Base-by-base conservation (phyloP, 805 yeast species). In the Candida ficus region DNA sequence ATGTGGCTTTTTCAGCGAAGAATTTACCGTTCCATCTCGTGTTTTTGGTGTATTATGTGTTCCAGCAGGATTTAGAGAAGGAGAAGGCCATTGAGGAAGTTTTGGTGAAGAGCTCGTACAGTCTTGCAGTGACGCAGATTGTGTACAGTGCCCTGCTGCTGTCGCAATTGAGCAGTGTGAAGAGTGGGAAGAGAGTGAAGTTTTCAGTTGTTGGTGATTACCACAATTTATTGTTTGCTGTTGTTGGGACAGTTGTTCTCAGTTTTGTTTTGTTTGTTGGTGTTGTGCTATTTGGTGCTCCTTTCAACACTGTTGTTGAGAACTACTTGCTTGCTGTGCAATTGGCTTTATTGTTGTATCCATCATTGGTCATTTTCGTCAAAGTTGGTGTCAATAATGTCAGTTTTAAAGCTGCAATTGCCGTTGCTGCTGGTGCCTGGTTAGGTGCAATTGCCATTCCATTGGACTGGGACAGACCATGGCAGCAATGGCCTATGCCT, bases 401-500 rank as follows among this genome's bases (percentile, higher is more conserved):
- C 4, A 46, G 61, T 28, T 61, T 63, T 55, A 66, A 58, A 39
- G 62, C 61, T 35, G 58, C 61, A 19, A 49, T 61, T 11, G 41
- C 56, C 20, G 55, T 64, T 8, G 61, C 60, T 6, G 37, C 83
- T 10, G 96, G 96, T 2, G 78, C 90, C 7, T 91, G 98, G 98
- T 49, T 88, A 1, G 97, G 98, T 13, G 96, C 91, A 3, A 61
- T 86, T 28, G 98, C 95, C 1, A 89, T 93, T 43, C 97, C 98
- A 0, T 69, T 93, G 44, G 99, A 91, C 61, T 91, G 99, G 99
- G 99, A 91, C 59, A 73, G 98, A 53, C 86, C 83, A 20, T 91
- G 99, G 99, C 99, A 91, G 62, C 73, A 70, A 39, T 91, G 96
- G 95, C 99, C 99, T 7, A 76, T 88, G 39, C 91, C 98, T 1